Evolutionary conservation across 2,329 filamentous ascomycete species (phyloP).

Genomic region (Penicillium carneum): DNA sequence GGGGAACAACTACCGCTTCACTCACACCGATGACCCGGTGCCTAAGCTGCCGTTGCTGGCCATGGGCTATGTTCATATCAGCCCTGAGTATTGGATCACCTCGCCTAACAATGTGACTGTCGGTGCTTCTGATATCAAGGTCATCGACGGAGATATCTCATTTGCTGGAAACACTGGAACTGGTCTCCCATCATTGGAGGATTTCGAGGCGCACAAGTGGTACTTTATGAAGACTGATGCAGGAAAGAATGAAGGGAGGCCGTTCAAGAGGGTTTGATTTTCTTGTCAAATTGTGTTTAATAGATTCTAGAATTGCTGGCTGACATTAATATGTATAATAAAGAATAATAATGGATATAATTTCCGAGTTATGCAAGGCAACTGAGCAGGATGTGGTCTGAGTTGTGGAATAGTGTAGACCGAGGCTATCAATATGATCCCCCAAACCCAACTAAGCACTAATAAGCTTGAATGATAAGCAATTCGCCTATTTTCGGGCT

Average conservation of each 20-base stretch:
- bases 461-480: constrained; percentile 9
- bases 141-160: constrained; percentile 35
- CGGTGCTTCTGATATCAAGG: constrained; percentile 28
- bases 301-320: neutral
- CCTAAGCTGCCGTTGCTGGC: constrained; percentile 69
- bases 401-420: too few relatives aligned
- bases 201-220: constrained; percentile 36
- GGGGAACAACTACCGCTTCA: constrained; percentile 67
- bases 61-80: constrained; percentile 70
- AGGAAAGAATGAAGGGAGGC: constrained; percentile 28
- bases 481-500: neutral
- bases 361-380: neutral
- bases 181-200: constrained; percentile 28
- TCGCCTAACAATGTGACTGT: constrained; percentile 38
- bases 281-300: neutral
- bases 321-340: neutral
- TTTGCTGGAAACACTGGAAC: constrained; percentile 37
- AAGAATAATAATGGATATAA: neutral
- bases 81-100: constrained; percentile 71
- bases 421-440: neutral
- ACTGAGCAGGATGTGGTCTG: too few relatives aligned
- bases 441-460: neutral
- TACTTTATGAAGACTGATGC: constrained; percentile 37
- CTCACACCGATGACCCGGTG: constrained; percentile 71
- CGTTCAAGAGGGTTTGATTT: constrained; percentile 18